phyloP scores from a whole-genome alignment of 495 filamentous ascomycete genomes.

The Neurospora hispaniola region DNA sequence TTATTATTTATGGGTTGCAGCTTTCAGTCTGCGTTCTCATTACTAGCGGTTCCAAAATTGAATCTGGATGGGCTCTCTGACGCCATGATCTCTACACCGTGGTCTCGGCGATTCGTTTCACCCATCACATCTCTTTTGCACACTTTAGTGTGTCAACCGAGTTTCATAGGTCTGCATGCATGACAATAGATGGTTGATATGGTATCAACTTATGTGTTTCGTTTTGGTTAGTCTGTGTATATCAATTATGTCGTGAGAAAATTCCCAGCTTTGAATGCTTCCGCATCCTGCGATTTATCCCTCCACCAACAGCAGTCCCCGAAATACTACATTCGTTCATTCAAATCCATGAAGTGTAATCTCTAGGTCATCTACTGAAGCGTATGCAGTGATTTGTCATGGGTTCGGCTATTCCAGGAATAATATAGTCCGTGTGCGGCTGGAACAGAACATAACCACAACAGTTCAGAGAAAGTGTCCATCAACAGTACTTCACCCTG shows the following conservation, averaged over 20 bases:
- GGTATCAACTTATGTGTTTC: neutral
- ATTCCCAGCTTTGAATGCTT: neutral
- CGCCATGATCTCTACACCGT: conserved; percentile 35
- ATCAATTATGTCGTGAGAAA: neutral
- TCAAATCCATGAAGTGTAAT: neutral
- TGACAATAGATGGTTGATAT: neutral
- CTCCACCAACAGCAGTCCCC: neutral
- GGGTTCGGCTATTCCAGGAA: neutral
- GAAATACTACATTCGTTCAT: neutral
- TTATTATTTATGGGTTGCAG: conserved; percentile 42
- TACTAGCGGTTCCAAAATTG: conserved; percentile 44
- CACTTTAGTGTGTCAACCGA: neutral
- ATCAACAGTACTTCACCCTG: neutral
- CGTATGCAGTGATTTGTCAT: neutral
- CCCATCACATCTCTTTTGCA: conserved; percentile 29
- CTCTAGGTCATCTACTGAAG: neutral
- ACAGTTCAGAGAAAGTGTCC: neutral
- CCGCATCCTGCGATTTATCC: neutral
- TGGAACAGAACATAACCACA: neutral
- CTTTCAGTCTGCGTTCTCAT: conserved; percentile 39
- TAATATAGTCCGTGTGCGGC: neutral
- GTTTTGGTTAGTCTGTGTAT: neutral
- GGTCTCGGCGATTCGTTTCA: conserved; percentile 53
- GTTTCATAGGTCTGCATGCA: neutral
- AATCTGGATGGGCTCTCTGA: conserved; percentile 50